A percentile compares a stretch with the other conserved stretches of the same genome.
Evolutionary conservation across 2,329 filamentous ascomycete species (phyloP).

Genomic region (Penicillium sp.): DNA sequence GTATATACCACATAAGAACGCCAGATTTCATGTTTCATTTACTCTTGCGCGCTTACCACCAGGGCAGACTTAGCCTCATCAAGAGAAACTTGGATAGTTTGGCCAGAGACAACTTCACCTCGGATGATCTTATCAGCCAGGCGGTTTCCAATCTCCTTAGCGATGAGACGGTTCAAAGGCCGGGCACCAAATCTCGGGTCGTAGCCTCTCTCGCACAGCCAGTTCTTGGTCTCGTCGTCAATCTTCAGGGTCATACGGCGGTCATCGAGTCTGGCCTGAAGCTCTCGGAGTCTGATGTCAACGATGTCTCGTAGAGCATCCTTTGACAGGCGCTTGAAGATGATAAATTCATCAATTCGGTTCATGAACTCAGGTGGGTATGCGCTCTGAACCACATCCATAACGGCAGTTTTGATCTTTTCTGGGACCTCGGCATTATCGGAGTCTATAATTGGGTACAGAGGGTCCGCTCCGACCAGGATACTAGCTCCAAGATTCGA

Average conservation of each 20-base stretch:
- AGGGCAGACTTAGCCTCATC: slow-evolving; percentile 61
- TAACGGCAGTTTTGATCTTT: slow-evolving; percentile 73
- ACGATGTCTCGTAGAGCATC: slow-evolving; percentile 85
- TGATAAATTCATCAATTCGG: slow-evolving; percentile 92
- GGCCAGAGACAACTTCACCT: slow-evolving; percentile 73
- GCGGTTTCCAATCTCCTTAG: slow-evolving; percentile 82
- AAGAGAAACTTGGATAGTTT: slow-evolving; percentile 68
- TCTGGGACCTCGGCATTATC: slow-evolving; percentile 67
- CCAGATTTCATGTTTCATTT: slow-evolving; percentile 9
- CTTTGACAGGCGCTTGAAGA: slow-evolving; percentile 83
- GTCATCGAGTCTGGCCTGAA: slow-evolving; percentile 80
- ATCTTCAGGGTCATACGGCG: slow-evolving; percentile 76
- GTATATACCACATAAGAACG: slow-evolving; percentile 2
- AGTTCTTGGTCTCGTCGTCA: slow-evolving; percentile 69
- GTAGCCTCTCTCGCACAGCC: slow-evolving; percentile 87
- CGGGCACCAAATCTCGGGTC: slow-evolving; percentile 88
- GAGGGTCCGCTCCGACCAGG: slow-evolving; percentile 70
- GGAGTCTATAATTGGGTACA: slow-evolving; percentile 63
- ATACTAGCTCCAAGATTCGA: slow-evolving; percentile 93
- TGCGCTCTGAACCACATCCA: slow-evolving; percentile 74
- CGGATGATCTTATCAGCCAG: slow-evolving; percentile 90
- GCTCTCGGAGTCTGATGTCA: slow-evolving; percentile 81
- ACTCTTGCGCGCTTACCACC: slow-evolving; percentile 44
- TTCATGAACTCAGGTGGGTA: slow-evolving; percentile 96
- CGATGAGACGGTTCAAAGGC: slow-evolving; percentile 85